Conservation (phyloP, 1,139 yeast genomes). For the Lodderomyces margitis region DNA sequence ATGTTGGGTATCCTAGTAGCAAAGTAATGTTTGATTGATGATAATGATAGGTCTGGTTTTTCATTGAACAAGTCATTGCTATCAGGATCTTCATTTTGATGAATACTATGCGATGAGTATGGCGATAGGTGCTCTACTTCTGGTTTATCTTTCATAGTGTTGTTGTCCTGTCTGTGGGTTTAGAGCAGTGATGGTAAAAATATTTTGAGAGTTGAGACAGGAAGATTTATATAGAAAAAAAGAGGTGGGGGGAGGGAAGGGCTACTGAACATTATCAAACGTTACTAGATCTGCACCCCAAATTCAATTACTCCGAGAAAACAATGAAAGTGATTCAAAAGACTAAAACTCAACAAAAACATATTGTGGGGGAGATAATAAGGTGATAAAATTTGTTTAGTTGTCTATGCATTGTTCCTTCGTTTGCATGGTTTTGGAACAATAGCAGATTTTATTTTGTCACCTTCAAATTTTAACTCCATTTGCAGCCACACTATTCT, state of each 20-base stretch:
- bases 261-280: background rate
- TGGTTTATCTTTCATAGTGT: slow-evolving; percentile 11
- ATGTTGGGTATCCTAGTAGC: slow-evolving; percentile 26
- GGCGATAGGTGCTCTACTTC: slow-evolving; percentile 10
- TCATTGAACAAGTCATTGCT: slow-evolving; percentile 19
- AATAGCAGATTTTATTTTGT: background rate
- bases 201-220: no score
- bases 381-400: background rate
- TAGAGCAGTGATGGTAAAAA: no score
- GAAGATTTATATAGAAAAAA: no score
- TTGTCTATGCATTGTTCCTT: no score
- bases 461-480: background rate
- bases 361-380: background rate
- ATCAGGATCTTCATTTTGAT: slow-evolving; percentile 11
- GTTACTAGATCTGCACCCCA: background rate
- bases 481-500: background rate
- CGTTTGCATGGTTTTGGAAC: no score
- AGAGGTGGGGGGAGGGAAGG: slow-evolving; percentile 16
- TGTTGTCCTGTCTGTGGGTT: no score
- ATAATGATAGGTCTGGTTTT: slow-evolving; percentile 26
- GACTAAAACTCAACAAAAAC: background rate
- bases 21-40: slow-evolving; percentile 24
- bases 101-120: background rate
- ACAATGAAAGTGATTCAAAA: background rate
- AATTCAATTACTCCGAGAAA: slow-evolving; percentile 1